Evolutionary conservation across 257 asterid species (phyloP).

Genomic region (Capsicum rhomboideum): DNA sequence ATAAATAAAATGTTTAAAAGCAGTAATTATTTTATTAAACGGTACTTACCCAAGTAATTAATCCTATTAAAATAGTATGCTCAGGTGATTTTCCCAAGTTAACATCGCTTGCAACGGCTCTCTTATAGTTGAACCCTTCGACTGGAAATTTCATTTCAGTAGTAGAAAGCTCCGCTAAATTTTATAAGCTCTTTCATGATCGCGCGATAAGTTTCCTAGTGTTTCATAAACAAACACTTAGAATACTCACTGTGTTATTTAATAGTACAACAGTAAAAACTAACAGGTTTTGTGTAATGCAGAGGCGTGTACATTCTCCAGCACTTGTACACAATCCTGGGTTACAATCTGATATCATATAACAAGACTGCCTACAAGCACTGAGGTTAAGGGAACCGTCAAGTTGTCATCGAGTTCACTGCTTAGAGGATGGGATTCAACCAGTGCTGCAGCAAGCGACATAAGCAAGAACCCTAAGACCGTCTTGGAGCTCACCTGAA

Average conservation of each 20-base stretch:
- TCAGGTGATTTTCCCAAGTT: not conserved
- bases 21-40: too few species aligned
- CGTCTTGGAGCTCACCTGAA: slow-evolving; percentile 51
- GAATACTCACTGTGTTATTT: not conserved
- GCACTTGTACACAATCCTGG: not conserved
- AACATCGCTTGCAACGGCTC: not conserved
- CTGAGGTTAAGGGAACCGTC: slow-evolving; percentile 71
- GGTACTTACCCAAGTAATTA: too few species aligned
- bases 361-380: slow-evolving; percentile 54
- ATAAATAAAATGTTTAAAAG: too few species aligned
- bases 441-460: slow-evolving; percentile 68
- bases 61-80: not conserved
- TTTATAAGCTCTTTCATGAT: not conserved
- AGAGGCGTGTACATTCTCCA: not conserved
- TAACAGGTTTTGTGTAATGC: not conserved
- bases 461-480: slow-evolving; percentile 49
- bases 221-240: not conserved
- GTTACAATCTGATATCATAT: slow-evolving; percentile 27
- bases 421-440: slow-evolving; percentile 90
- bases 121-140: not conserved
- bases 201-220: not conserved
- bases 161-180: not conserved
- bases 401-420: slow-evolving; percentile 76
- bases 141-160: not conserved
- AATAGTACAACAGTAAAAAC: not conserved